A percentile compares a stretch with the other conserved stretches of the same genome.
Conservation (phyloP, 371 early-diverging fungal species). For the Actinomortierella ambigua region DNA sequence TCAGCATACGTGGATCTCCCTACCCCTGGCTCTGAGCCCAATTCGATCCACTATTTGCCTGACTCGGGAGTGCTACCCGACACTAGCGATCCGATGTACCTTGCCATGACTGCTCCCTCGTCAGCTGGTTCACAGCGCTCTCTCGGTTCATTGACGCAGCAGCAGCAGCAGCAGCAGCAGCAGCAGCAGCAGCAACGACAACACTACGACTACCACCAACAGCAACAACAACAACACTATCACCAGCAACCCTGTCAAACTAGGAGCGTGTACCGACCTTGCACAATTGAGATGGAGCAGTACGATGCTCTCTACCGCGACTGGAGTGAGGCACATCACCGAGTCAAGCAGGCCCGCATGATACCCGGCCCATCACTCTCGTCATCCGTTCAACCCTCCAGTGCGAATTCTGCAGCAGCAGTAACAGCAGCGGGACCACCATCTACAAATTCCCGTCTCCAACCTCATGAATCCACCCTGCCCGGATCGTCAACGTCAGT, state of each 20-base stretch:
- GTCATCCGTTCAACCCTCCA: too few species aligned
- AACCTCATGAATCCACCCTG: too few species aligned
- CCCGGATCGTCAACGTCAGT: too few species aligned
- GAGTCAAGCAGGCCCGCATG: too few species aligned
- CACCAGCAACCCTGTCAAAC: too few species aligned
- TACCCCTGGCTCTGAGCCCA: too few species aligned
- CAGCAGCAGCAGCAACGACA: constrained; percentile 2
- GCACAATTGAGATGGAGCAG: constrained; percentile 20
- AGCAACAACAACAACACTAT: neutral
- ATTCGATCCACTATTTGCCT: neutral
- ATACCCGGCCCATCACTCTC: too few species aligned
- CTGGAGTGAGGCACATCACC: too few species aligned
- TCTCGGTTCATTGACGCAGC: neutral
- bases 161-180: neutral
- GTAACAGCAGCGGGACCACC: too few species aligned
- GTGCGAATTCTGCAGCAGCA: too few species aligned
- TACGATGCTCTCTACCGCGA: constrained; percentile 13
- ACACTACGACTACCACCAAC: neutral
- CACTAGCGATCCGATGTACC: constrained; percentile 14
- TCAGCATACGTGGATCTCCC: too few species aligned
- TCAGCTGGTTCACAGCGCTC: neutral
- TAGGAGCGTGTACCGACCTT: constrained; percentile 8
- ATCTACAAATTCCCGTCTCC: too few species aligned
- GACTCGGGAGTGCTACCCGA: constrained; percentile 26
- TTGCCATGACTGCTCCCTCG: neutral